Base-by-base conservation (phyloP, 208 protist genomes). In the Borovskyia barvae region DNA sequence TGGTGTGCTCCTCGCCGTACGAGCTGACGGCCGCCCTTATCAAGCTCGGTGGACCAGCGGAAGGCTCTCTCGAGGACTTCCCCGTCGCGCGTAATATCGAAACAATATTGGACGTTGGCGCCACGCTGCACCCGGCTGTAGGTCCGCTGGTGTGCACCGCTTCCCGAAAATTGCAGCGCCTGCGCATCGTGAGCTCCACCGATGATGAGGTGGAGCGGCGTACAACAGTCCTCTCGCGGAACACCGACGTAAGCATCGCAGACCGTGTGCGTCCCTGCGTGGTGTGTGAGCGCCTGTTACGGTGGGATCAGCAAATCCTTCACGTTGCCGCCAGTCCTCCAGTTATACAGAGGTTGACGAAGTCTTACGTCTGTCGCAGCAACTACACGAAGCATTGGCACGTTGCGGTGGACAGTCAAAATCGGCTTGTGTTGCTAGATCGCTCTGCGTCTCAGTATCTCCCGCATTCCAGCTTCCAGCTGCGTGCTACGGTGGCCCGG, bases 1-100 rank as follows among this genome's bases (percentile, higher is more conserved):
- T 89, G 43, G 36, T 89, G 5, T 79, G 75, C 51, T 77, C 75
- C 32, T 81, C 77, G 22, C 69, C 63, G 11, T 85, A 81, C 20
- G 82, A 85, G 55, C 30, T 40, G n/a, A 57, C 63, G 2, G 42
- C 66, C n/a, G 48, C 67, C 9, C 40, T 77, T 0, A 37, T 80
- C 5, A 85, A 81, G 56, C 64, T 80, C 15, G 32, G 40, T 11
- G 75, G 47, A n/a, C 47, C 62, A 1, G 50, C 52, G 19, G 59
- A 56, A 20, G 75, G 72, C 25, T 60, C 47, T 1, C 37, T 57
- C 22, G 66, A 73, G 37, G 66, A 78, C 48, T 58, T 70, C 6
- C 20, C 66, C 1, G 15, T 37, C 12, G 5, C 37, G 20, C 59
- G 57, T 0, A 19, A 24, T 1, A 14, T 61, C 9, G 72, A 61